These are phyloP conservation scores for Ogataea philodendri DNA, from an alignment of 805 yeast species.

Conservation along the genomic window DNA sequence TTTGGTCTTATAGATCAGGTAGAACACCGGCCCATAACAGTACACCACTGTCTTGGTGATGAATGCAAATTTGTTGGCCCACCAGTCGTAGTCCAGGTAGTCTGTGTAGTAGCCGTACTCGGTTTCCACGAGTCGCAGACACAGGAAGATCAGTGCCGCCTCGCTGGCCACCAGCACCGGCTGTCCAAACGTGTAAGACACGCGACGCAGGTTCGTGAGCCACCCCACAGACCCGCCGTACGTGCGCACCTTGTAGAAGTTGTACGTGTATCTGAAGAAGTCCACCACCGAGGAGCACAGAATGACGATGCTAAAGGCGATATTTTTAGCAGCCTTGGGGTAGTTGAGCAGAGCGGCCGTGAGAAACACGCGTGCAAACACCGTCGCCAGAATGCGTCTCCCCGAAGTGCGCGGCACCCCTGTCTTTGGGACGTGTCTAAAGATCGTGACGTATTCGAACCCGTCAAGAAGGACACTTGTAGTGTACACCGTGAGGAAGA, in stretches of 20 bases:
- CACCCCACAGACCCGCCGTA: constrained; percentile 20
- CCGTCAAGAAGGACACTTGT: constrained; percentile 19
- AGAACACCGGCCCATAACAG: constrained; percentile 23
- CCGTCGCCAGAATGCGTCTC: constrained; percentile 8
- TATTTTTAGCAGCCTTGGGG: constrained; percentile 29
- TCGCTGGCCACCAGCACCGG: constrained; percentile 26
- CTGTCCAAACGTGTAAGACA: constrained; percentile 16
- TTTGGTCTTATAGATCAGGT: constrained; percentile 24
- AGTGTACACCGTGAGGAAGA: constrained; percentile 36
- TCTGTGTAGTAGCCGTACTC: constrained; percentile 20
- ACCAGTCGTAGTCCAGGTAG: constrained; percentile 17
- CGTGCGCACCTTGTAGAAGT: constrained; percentile 29
- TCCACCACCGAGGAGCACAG: constrained; percentile 25
- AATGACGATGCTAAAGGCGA: constrained; percentile 24
- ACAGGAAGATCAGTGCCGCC: constrained; percentile 23
- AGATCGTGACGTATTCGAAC: constrained; percentile 21
- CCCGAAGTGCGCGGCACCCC: constrained; percentile 14
- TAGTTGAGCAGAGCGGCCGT: constrained; percentile 22
- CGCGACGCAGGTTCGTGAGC: constrained; percentile 19
- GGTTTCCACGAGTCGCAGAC: constrained; percentile 21
- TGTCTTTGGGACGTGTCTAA: constrained; percentile 15
- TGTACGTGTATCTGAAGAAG: constrained; percentile 25
- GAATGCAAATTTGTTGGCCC: constrained; percentile 10
- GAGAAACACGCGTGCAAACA: constrained; percentile 16
- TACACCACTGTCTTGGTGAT: constrained; percentile 17